These are phyloP conservation scores for Eleusine coracana DNA, from an alignment of 176 grass and related monocot genomes.

Conservation along the genomic window DNA sequence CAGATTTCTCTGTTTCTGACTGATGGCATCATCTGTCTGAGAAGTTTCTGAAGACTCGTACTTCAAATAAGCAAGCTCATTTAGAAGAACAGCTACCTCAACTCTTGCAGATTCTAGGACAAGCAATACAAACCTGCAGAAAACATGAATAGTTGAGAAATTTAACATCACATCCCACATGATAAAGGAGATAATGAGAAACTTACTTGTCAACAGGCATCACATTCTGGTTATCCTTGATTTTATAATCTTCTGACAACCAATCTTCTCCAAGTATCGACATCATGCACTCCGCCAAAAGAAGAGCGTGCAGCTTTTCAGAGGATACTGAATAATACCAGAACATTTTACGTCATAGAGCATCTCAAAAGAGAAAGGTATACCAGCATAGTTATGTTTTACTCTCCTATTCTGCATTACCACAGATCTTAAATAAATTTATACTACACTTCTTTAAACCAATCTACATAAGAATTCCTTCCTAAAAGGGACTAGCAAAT, in stretches of 20 bases:
- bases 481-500: background rate
- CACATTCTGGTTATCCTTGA: constrained; percentile 41
- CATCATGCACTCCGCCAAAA: constrained; percentile 92
- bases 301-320: constrained; percentile 93
- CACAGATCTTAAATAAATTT: background rate
- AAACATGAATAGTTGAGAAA: constrained; percentile 19
- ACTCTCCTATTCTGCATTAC: background rate
- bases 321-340: constrained; percentile 64
- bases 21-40: constrained; percentile 50
- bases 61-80: constrained; percentile 92
- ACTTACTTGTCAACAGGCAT: constrained; percentile 85
- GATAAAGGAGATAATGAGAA: constrained; percentile 23
- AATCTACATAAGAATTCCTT: background rate
- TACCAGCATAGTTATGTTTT: background rate
- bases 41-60: constrained; percentile 72
- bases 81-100: constrained; percentile 85
- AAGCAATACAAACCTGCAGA: constrained; percentile 86
- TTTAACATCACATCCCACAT: constrained; percentile 18
- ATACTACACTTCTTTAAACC: constrained; percentile 14
- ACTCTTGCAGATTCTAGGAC: constrained; percentile 86
- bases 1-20: constrained; percentile 74
- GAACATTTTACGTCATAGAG: constrained; percentile 16
- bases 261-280: constrained; percentile 85
- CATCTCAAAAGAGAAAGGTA: constrained; percentile 16
- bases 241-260: constrained; percentile 65